Base-by-base conservation (phyloP, 2,329 filamentous ascomycete genomes). In the Venturia aucupariae region DNA sequence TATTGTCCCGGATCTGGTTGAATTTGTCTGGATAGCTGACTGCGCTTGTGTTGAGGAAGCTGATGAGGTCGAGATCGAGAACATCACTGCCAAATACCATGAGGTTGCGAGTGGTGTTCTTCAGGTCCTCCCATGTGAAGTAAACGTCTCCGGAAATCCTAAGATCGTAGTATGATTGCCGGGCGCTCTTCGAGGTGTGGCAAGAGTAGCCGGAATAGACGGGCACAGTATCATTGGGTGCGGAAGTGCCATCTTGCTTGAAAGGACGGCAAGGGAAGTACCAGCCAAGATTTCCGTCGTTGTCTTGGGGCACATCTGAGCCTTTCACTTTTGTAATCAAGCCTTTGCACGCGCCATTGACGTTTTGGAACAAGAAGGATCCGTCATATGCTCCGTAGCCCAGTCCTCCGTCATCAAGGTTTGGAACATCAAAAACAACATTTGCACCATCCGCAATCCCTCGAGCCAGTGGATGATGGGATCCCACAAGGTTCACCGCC, bases 341-440 rank as follows among this genome's bases (percentile, higher is more conserved):
- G 11, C 84, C 89, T 78, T 97, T 99, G 83, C 94, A 99, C 67
- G 89, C 90, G 60, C 94, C 95, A 70, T 99, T 99, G 75, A 99
- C 94, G 69, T 97, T 96, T 74, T 99, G 94, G 78, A 99, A 99
- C 72, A 99, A 78, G 74, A 99, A 99, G 72, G 92, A 97, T 65
- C 90, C 93, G 73, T 99, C 95, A 75, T 90, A 84, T n/a, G 65
- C 65, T 19, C 64, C 64, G 17, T 42, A 65, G n/a, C 54, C 54
- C 2, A 61, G 27, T 39, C 51, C 46, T 55, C 92, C 94, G 64
- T 87, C 88, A 70, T 93, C 86, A 72, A 90, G 90, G 69, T 88
- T 84, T 0, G 87, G 83, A n/a, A 96, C 78, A 73, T 97, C 92
- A 72, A 86, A 97, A 17, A 99, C 80, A 30, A 99, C 86, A 71